These are phyloP conservation scores for Physcia stellaris DNA, from an alignment of 495 filamentous ascomycete species.

Conservation along the genomic window DNA sequence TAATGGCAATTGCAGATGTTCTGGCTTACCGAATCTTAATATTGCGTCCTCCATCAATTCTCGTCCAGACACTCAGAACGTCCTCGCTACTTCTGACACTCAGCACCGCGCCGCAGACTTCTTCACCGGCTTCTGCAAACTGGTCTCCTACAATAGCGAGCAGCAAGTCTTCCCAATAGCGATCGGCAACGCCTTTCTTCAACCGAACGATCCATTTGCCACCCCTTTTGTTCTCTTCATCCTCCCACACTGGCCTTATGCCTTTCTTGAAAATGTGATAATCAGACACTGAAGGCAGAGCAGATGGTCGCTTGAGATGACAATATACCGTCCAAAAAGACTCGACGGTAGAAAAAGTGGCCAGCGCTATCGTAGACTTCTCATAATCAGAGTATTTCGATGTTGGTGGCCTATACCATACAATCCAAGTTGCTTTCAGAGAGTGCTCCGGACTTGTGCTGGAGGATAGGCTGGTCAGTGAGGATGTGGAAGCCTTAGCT, in stretches of 20 bases:
- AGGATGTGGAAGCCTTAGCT: constrained; percentile 27
- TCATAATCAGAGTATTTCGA: constrained; percentile 97
- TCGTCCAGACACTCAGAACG: constrained; percentile 94
- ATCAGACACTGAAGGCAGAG: constrained; percentile 82
- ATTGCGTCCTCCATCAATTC: constrained; percentile 79
- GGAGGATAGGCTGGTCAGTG: constrained; percentile 24
- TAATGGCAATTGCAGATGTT: constrained; percentile 2
- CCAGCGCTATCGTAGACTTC: constrained; percentile 82
- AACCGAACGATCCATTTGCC: constrained; percentile 95
- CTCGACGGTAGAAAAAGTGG: constrained; percentile 67
- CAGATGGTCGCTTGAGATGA: constrained; percentile 80
- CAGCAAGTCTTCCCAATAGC: constrained; percentile 95
- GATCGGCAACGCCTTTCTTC: constrained; percentile 91
- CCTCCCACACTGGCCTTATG: constrained; percentile 95
- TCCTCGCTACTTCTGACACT: constrained; percentile 94
- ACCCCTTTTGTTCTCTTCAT: constrained; percentile 88
- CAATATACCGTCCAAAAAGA: constrained; percentile 88
- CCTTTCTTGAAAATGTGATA: constrained; percentile 98
- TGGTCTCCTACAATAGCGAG: constrained; percentile 88
- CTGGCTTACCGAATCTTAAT: constrained; percentile 80
- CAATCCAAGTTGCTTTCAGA: constrained; percentile 81
- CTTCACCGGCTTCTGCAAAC: constrained; percentile 84
- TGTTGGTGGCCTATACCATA: constrained; percentile 92
- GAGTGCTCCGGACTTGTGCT: constrained; percentile 36
- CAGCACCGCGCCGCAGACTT: constrained; percentile 86